Evolutionary conservation across 345 rosid species (phyloP).

Genomic region (Trapa bicornis): DNA sequence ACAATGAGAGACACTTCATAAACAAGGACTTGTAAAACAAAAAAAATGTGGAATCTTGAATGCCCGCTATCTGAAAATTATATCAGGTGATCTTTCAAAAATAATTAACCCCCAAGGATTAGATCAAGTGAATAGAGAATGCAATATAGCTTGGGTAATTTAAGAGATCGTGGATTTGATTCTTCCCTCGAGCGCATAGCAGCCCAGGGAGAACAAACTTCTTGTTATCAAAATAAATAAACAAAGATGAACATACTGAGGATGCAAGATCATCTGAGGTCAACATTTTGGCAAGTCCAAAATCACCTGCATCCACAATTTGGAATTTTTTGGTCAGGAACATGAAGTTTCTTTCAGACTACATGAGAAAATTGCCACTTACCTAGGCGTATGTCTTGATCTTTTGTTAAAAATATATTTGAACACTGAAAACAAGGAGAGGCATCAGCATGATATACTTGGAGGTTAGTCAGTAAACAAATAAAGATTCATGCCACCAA

Average conservation of each 20-base stretch:
- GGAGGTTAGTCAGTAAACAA: not conserved
- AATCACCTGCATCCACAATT: conserved; percentile 57
- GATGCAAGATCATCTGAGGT: conserved; percentile 96
- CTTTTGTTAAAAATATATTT: conserved; percentile 91
- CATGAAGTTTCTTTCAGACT: conserved; percentile 7
- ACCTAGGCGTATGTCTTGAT: conserved; percentile 89
- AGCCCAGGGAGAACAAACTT: too few species aligned
- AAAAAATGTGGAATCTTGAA: conserved; percentile 6
- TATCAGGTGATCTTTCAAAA: not conserved
- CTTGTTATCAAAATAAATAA: too few species aligned
- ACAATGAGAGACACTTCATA: conserved; percentile 10
- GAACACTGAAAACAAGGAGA: conserved; percentile 60
- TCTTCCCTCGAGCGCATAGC: too few species aligned
- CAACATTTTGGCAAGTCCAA: conserved; percentile 96
- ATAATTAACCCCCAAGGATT: not conserved
- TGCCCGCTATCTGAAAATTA: not conserved
- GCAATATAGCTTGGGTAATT: too few species aligned
- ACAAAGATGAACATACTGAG: conserved; percentile 48
- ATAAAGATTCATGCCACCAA: conserved; percentile 15
- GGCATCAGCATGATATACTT: conserved; percentile 16
- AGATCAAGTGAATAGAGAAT: too few species aligned
- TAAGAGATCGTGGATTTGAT: too few species aligned
- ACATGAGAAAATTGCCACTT: conserved; percentile 19
- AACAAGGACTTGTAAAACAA: conserved; percentile 1
- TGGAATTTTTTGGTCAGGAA: conserved; percentile 7